These are phyloP conservation scores for Senna tora DNA, from an alignment of 306 rosid species.

Conservation along the genomic window DNA sequence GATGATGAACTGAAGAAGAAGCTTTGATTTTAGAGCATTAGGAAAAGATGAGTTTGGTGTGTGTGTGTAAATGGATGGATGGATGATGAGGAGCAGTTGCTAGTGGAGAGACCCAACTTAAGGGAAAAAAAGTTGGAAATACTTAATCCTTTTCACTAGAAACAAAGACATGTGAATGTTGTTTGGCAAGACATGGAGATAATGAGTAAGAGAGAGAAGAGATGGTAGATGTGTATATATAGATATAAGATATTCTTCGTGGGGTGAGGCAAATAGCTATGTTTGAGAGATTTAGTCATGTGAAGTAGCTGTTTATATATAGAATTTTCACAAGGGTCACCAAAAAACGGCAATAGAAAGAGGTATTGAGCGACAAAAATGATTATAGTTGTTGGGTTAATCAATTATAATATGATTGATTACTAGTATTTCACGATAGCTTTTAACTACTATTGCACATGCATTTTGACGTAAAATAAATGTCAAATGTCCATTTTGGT, in stretches of 20 bases:
- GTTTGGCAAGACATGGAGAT: slow-evolving; percentile 63
- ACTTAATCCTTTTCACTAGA: slow-evolving; percentile 53
- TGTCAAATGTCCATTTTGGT: no score
- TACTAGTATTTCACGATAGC: no score
- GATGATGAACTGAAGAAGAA: slow-evolving; percentile 30
- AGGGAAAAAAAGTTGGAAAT: slow-evolving; percentile 49
- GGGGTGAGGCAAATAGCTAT: slow-evolving; percentile 26
- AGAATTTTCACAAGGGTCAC: slow-evolving; percentile 10
- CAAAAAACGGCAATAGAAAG: slow-evolving; percentile 4
- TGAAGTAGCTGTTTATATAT: slow-evolving; percentile 29
- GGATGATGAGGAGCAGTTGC: slow-evolving; percentile 53
- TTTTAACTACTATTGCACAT: no score
- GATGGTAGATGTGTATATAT: slow-evolving; percentile 36
- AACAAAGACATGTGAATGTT: slow-evolving; percentile 90
- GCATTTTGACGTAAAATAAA: no score
- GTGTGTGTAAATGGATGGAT: not conserved
- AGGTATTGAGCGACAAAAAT: not conserved
- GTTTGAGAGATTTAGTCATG: slow-evolving; percentile 22
- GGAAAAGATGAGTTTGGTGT: slow-evolving; percentile 39
- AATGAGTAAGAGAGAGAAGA: slow-evolving; percentile 76
- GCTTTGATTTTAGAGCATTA: slow-evolving; percentile 47
- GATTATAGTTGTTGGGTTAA: not conserved
- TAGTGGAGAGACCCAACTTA: slow-evolving; percentile 53
- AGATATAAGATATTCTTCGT: no score
- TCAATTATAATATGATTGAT: no score